Evolutionary conservation across 495 filamentous ascomycete genomes (phyloP).

Genomic region (Neurospora pannonica): DNA sequence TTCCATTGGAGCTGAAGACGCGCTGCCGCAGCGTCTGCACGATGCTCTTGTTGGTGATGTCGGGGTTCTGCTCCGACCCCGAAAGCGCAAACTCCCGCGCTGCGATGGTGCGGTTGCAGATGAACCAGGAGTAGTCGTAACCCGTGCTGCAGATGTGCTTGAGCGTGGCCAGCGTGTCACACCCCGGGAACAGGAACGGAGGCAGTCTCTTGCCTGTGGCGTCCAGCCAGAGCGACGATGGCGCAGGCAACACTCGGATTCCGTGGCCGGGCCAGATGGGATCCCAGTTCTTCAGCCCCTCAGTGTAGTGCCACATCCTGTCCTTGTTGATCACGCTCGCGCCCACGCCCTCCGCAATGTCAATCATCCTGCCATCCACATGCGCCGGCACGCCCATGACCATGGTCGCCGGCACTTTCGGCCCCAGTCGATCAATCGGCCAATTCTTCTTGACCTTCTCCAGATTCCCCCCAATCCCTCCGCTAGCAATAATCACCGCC

Average conservation of each 20-base stretch:
- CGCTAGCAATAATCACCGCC: constrained; percentile 35
- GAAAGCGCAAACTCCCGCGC: constrained; percentile 44
- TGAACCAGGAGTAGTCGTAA: constrained; percentile 47
- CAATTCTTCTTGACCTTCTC: constrained; percentile 41
- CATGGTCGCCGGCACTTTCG: constrained; percentile 35
- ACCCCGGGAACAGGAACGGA: constrained; percentile 38
- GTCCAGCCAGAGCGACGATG: constrained; percentile 45
- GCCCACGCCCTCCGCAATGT: constrained; percentile 34
- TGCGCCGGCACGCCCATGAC: constrained; percentile 44
- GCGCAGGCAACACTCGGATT: constrained; percentile 40
- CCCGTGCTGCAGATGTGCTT: constrained; percentile 44
- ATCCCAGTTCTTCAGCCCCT: constrained; percentile 43
- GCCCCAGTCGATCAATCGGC: constrained; percentile 38
- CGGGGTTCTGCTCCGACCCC: constrained; percentile 45
- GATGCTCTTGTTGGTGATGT: constrained; percentile 41
- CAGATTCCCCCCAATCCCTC: constrained; percentile 42
- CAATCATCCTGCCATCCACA: constrained; percentile 45
- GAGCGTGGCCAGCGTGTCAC: constrained; percentile 41
- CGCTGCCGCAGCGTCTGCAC: constrained; percentile 35
- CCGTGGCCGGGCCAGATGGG: constrained; percentile 44
- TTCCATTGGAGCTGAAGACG: constrained; percentile 37
- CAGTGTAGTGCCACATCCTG: constrained; percentile 48
- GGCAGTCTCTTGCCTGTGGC: constrained; percentile 42
- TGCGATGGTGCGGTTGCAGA: constrained; percentile 41
- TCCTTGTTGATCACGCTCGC: constrained; percentile 41